A percentile compares a stretch with the other conserved stretches of the same genome.
Evolutionary conservation across 2,329 filamentous ascomycete species (phyloP).

Genomic region (Penicillium vulpinum): DNA sequence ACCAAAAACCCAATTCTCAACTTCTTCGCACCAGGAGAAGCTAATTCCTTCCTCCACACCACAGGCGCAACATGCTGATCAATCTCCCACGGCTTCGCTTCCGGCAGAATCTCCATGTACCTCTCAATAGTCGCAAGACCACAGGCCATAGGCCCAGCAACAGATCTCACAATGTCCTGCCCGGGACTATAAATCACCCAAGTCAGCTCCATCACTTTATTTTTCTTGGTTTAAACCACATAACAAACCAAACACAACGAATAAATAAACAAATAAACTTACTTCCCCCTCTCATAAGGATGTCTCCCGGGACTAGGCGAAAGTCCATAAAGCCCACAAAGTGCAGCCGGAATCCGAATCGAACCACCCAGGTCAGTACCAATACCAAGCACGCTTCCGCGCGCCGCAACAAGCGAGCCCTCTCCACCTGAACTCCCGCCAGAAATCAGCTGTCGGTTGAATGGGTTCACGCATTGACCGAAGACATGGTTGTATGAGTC

Average conservation of each 20-base stretch:
- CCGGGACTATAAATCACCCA: conserved; percentile 17
- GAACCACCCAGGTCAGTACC: conserved; percentile 57
- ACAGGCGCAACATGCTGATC: conserved; percentile 40
- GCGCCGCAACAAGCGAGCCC: conserved; percentile 52
- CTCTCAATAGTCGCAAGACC: conserved; percentile 30
- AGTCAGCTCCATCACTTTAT: neutral
- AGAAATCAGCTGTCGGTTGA: conserved; percentile 51
- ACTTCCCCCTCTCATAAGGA: conserved; percentile 38
- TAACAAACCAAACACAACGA: neutral
- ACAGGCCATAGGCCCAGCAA: conserved; percentile 32
- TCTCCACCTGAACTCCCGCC: conserved; percentile 60
- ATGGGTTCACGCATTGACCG: conserved; percentile 55
- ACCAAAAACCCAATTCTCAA: conserved; percentile 62
- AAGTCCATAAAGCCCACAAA: conserved; percentile 56
- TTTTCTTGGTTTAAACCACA: neutral
- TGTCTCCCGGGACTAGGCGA: conserved; percentile 41
- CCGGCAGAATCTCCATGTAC: conserved; percentile 38
- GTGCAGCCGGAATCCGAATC: conserved; percentile 57
- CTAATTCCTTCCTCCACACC: conserved; percentile 36
- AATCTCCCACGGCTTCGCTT: conserved; percentile 37
- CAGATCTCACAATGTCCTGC: conserved; percentile 30
- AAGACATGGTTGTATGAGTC: conserved; percentile 47
- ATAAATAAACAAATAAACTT: conserved; percentile 26
- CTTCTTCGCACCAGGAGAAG: conserved; percentile 38
- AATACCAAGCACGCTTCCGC: conserved; percentile 54